Percentiles rank a stretch among this genome's conserved stretches.
These are phyloP conservation scores for Acanthamoeba quina DNA, from an alignment of 208 protist species.

Conservation along the genomic window DNA sequence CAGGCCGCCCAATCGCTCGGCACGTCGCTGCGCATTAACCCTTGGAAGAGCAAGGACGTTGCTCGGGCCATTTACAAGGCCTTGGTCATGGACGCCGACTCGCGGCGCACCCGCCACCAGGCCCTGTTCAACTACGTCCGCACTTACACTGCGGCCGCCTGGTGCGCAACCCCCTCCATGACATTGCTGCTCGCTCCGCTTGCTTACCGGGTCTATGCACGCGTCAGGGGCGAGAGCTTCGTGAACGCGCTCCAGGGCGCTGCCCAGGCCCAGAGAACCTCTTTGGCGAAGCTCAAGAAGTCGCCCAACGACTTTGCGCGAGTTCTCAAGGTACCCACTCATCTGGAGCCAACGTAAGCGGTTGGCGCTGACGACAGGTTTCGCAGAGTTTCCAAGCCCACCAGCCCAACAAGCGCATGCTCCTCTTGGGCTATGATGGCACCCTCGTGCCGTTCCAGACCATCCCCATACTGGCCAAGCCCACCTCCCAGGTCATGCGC, in stretches of 20 bases:
- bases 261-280: background rate
- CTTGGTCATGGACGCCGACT: conserved; percentile 66
- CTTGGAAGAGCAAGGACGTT: conserved; percentile 81
- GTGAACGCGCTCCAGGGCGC: conserved; percentile 29
- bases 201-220: background rate
- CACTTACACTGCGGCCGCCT: conserved; percentile 75
- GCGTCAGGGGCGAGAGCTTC: conserved; percentile 69
- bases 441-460: conserved; percentile 79
- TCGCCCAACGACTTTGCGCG: conserved; percentile 23
- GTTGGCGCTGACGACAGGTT: too few species aligned
- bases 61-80: conserved; percentile 78
- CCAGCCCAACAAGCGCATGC: conserved; percentile 53
- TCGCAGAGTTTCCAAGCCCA: conserved; percentile 1
- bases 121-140: conserved; percentile 75
- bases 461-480: conserved; percentile 70
- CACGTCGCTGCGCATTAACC: conserved; percentile 79
- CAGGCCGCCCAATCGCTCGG: conserved; percentile 78
- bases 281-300: conserved; percentile 17
- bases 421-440: conserved; percentile 84
- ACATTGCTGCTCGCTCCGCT: background rate
- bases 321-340: background rate
- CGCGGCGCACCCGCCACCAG: conserved; percentile 70
- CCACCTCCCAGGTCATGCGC: conserved; percentile 35
- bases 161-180: conserved; percentile 49
- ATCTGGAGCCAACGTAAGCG: background rate